Percentiles rank a stretch among this genome's conserved stretches.
Conservation (phyloP, 1,284 basidiomycete genomes). For the Ceratorhiza oryzae-sativae region DNA sequence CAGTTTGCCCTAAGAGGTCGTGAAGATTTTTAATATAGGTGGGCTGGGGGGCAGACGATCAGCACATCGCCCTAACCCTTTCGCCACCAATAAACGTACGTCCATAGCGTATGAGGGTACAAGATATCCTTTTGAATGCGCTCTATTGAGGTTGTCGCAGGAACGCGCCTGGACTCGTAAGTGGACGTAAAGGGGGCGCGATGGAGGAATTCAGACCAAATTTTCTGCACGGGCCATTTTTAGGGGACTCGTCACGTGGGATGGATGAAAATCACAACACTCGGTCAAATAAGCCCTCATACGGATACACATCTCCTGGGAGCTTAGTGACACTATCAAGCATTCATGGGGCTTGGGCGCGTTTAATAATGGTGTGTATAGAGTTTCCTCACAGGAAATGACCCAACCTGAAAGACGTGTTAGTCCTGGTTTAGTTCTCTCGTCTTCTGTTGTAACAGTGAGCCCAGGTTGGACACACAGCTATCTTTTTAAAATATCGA, state of each 20-base stretch:
- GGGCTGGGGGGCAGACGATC: constrained; percentile 54
- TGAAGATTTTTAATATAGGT: constrained; percentile 80
- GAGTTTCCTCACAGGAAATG: no score
- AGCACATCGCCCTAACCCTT: constrained; percentile 34
- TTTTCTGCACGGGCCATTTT: constrained; percentile 23
- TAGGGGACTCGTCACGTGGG: constrained; percentile 31
- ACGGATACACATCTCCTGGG: no score
- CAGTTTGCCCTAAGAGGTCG: constrained; percentile 82
- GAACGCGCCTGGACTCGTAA: constrained; percentile 31
- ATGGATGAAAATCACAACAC: neutral
- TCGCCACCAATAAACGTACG: constrained; percentile 17
- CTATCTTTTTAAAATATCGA: no score
- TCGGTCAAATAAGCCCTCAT: no score
- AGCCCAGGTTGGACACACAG: no score
- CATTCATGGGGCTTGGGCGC: no score
- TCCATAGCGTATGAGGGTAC: constrained; percentile 24
- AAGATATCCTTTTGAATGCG: neutral
- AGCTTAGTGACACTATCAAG: no score
- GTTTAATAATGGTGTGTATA: no score
- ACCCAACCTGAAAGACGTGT: no score
- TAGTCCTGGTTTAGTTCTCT: no score
- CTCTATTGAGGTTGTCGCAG: neutral
- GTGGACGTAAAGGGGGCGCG: constrained; percentile 15
- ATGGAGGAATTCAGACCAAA: constrained; percentile 36
- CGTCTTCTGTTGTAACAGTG: no score